A percentile compares a stretch with the other conserved stretches of the same genome.
Evolutionary conservation across 306 rosid genomes (phyloP).

Genomic region (Prunus salicina): DNA sequence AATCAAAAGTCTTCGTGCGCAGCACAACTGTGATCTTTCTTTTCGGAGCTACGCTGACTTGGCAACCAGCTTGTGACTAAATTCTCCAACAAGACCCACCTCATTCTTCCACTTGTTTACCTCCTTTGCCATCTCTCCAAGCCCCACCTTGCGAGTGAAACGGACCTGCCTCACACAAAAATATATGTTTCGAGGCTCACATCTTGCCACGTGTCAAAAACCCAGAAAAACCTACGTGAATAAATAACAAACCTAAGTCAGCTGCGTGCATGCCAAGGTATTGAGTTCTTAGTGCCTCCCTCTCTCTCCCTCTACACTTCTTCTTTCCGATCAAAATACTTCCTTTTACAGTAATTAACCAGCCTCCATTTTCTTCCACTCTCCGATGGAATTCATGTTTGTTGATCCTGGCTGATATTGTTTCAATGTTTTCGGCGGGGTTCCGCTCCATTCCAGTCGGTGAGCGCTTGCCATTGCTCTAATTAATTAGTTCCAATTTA

Average conservation of each 20-base stretch:
- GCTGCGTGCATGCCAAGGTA: background rate
- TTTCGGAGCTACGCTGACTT: background rate
- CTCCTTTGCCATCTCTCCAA: background rate
- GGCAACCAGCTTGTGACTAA: conserved; percentile 3
- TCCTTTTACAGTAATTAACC: background rate
- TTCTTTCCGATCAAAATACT: background rate
- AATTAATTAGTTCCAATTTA: background rate
- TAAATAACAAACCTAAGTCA: background rate
- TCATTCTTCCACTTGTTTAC: conserved; percentile 3
- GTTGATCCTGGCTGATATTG: background rate
- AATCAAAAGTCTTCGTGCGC: background rate
- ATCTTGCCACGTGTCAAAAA: conserved; percentile 24
- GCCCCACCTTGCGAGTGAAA: conserved; percentile 31
- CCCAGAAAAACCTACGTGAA: conserved; percentile 11
- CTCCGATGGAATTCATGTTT: background rate
- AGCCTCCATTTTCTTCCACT: background rate
- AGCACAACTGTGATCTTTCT: conserved; percentile 1
- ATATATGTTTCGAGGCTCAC: background rate
- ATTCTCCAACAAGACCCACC: background rate
- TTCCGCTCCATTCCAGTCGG: background rate
- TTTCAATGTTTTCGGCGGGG: background rate
- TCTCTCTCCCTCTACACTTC: background rate
- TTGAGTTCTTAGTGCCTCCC: background rate
- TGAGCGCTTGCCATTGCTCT: background rate
- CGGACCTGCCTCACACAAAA: conserved; percentile 19